These are phyloP conservation scores for Nothophoma quercina DNA, from an alignment of 2,329 filamentous ascomycete species.

Conservation along the genomic window DNA sequence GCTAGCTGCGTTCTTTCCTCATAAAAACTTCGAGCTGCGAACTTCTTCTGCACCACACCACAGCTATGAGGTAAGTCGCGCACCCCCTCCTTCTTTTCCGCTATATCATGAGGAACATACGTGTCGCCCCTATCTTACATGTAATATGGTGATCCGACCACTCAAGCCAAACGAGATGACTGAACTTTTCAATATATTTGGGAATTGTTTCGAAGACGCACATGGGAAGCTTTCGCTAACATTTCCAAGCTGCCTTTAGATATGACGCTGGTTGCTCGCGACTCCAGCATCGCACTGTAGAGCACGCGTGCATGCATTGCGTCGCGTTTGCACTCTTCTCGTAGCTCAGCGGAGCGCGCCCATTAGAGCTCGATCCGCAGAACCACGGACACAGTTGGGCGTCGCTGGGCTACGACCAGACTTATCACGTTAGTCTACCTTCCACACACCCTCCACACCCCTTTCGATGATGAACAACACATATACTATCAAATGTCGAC, in stretches of 20 bases:
- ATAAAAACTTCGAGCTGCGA: constrained; percentile 27
- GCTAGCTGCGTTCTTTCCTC: constrained; percentile 12
- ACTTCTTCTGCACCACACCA: constrained; percentile 32
- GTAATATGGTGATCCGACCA: constrained; percentile 50
- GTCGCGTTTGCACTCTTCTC: constrained; percentile 7
- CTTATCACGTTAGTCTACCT: constrained; percentile 26
- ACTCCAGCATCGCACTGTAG: background rate
- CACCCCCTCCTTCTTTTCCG: constrained; percentile 4
- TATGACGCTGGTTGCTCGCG: background rate
- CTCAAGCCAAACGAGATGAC: constrained; percentile 52
- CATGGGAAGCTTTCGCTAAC: constrained; percentile 28
- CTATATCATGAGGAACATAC: constrained; percentile 46
- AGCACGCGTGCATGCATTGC: background rate
- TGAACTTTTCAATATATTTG: constrained; percentile 32
- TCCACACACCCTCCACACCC: background rate
- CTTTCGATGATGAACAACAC: constrained; percentile 47
- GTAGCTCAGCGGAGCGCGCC: constrained; percentile 17
- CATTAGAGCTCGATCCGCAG: background rate
- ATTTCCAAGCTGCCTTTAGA: constrained; percentile 13
- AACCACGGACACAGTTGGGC: constrained; percentile 9
- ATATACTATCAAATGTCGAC: constrained; percentile 53
- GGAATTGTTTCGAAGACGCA: constrained; percentile 10
- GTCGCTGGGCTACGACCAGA: constrained; percentile 25
- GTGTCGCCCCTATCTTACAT: constrained; percentile 53
- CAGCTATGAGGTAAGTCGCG: constrained; percentile 41